Evolutionary conservation across 768 basidiomycete genomes (phyloP), one percentile per base, ranked within the genome.

Genomic region (Hirschioporus abietinus): DNA sequence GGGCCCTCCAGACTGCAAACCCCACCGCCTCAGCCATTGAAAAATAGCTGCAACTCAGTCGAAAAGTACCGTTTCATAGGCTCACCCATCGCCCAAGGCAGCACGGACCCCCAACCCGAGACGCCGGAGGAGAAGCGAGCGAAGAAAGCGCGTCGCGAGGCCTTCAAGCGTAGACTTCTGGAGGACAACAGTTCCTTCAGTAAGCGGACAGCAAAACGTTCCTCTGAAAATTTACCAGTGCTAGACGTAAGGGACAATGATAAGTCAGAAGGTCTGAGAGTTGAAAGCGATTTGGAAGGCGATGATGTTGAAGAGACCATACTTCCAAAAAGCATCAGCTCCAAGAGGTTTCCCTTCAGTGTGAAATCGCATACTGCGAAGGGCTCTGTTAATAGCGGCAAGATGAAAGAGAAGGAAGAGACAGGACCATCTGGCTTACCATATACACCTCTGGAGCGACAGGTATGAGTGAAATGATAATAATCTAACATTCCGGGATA

Each of bases 391-490:
- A 71, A 72, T 71, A 65, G 83, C 80, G 66, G 66, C 73, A 63
- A 77, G 70, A 57, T 68, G 69, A 58, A 73, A 67, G 68, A 61
- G 59, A 70, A 67, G 2, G 76, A 76, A 30, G 82, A 82, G 66
- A 68, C 89, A 25, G 92, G 92, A 1, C 89, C 91, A 0, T 84
- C 86, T 67, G 92, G 91, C 0, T 73, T 88, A 73, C 63, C 86
- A 10, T 94, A 88, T 69, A 94, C 93, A 1, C 90, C 91, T 1
- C 73, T 94, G 25, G 93, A 95, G 75, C 76, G 86, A 61, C 93
- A 94, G 76, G 86, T 79, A 72, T 64, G 76, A 27, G 25, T 60
- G n/a, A 1, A 3, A 17, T n/a, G 66, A 6, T 20, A 6, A 15
- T 12, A 12, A 52, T 52, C 23, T 60, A 12, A 61, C 60, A 8